A percentile compares a stretch with the other conserved stretches of the same genome.
Conservation (phyloP, 1,284 basidiomycete species). For the Fomitiporia mediterranea region DNA sequence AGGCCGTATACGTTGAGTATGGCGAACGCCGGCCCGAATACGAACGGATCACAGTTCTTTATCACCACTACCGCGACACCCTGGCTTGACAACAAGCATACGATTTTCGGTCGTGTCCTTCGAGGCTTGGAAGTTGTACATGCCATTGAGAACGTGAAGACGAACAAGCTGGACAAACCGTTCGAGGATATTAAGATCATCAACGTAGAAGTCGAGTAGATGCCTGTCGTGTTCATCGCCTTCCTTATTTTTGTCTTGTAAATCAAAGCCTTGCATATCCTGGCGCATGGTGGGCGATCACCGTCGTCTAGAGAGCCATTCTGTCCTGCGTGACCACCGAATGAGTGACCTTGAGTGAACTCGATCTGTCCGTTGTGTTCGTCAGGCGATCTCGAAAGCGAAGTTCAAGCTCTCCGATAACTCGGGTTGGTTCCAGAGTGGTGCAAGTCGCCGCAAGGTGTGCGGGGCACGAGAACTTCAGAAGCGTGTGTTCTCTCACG, state of each 20-base stretch:
- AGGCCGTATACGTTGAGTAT: constrained; percentile 97
- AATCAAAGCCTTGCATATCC: not conserved
- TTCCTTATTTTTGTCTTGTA: not conserved
- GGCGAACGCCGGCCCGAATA: constrained; percentile 95
- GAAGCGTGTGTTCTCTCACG: constrained; percentile 26
- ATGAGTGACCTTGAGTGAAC: constrained; percentile 23
- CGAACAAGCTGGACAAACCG: constrained; percentile 82
- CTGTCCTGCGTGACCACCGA: constrained; percentile 34
- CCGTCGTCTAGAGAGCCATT: constrained; percentile 33
- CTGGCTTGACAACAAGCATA: constrained; percentile 97
- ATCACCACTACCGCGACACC: constrained; percentile 95
- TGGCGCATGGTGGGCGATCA: not conserved
- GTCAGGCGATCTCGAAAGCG: constrained; percentile 9
- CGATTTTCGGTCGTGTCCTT: constrained; percentile 81
- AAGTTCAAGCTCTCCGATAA: not conserved
- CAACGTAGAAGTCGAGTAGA: constrained; percentile 66
- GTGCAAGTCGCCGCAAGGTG: constrained; percentile 21
- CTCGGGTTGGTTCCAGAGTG: not conserved
- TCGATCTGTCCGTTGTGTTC: not conserved
- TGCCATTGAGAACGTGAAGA: constrained; percentile 58
- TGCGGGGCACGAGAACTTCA: constrained; percentile 41
- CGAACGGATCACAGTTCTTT: constrained; percentile 98
- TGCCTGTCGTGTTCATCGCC: not conserved
- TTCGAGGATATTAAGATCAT: constrained; percentile 88
- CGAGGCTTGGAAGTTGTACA: constrained; percentile 57